Evolutionary conservation across 2,329 filamentous ascomycete species (phyloP).

Genomic region (Dryadomyces quercivorus): DNA sequence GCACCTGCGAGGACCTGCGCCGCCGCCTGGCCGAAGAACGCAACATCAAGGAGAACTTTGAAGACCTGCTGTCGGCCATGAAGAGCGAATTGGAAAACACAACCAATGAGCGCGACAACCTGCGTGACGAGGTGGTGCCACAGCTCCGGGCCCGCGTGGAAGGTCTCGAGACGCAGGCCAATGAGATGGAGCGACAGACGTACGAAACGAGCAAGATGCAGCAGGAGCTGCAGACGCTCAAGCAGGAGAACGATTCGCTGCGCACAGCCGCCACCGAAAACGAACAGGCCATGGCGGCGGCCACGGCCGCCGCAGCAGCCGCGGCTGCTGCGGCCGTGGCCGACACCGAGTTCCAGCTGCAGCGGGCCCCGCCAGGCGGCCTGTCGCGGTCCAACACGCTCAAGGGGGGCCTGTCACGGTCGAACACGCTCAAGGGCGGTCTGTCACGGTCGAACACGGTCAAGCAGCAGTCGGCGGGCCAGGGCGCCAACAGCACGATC

Average conservation of each 20-base stretch:
- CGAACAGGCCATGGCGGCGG: not conserved
- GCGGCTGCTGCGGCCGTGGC: not conserved
- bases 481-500: conserved; percentile 10
- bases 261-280: conserved; percentile 17
- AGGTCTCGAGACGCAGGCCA: conserved; percentile 62
- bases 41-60: conserved; percentile 81
- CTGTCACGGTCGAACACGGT: conserved; percentile 44
- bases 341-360: not conserved
- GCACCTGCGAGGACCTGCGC: conserved; percentile 67
- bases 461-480: conserved; percentile 21
- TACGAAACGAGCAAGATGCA: conserved; percentile 79
- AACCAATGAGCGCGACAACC: conserved; percentile 80
- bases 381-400: conserved; percentile 14
- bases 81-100: conserved; percentile 71
- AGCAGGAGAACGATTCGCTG: conserved; percentile 47
- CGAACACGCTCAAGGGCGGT: conserved; percentile 31
- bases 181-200: conserved; percentile 58
- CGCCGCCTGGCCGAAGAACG: conserved; percentile 76
- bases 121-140: conserved; percentile 79
- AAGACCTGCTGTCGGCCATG: conserved; percentile 77
- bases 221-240: conserved; percentile 56
- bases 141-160: conserved; percentile 65
- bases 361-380: conserved; percentile 6
- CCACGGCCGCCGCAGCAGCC: not conserved
- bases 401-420: conserved; percentile 28